A percentile compares a stretch with the other conserved stretches of the same genome.
These are phyloP conservation scores for Sugiyamaella xylanicola DNA, from an alignment of 1,139 yeast genomes.

Conservation along the genomic window DNA sequence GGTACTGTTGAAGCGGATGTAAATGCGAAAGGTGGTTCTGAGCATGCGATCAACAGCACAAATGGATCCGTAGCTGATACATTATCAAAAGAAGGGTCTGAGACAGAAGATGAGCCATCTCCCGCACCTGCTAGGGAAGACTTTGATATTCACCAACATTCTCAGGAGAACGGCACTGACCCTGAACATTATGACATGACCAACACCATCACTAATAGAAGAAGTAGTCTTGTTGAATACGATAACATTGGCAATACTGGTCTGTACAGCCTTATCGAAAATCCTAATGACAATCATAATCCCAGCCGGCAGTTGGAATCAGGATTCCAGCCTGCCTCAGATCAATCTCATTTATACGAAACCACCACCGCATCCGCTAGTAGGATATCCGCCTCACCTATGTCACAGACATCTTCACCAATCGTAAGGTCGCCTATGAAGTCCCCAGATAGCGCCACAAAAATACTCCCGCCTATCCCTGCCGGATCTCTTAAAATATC, in stretches of 20 bases:
- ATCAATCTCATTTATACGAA: too few relatives aligned
- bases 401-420: background rate
- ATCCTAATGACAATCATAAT: background rate
- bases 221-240: constrained; percentile 5
- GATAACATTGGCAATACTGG: background rate
- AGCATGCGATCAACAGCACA: background rate
- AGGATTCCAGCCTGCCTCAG: background rate
- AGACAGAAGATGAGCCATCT: constrained; percentile 8
- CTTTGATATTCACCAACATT: background rate
- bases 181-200: background rate
- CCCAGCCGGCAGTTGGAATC: background rate
- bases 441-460: constrained; percentile 27
- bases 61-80: background rate
- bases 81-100: background rate
- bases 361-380: too few relatives aligned
- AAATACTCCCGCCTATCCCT: constrained; percentile 32
- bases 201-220: background rate
- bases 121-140: background rate
- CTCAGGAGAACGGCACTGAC: background rate
- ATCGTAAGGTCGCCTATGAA: constrained; percentile 31
- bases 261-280: background rate
- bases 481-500: constrained; percentile 32
- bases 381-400: background rate
- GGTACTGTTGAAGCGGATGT: too few relatives aligned
- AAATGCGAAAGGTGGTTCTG: too few relatives aligned